phyloP scores from a whole-genome alignment of 1,284 basidiomycete species.

The Vanrija sp. region DNA sequence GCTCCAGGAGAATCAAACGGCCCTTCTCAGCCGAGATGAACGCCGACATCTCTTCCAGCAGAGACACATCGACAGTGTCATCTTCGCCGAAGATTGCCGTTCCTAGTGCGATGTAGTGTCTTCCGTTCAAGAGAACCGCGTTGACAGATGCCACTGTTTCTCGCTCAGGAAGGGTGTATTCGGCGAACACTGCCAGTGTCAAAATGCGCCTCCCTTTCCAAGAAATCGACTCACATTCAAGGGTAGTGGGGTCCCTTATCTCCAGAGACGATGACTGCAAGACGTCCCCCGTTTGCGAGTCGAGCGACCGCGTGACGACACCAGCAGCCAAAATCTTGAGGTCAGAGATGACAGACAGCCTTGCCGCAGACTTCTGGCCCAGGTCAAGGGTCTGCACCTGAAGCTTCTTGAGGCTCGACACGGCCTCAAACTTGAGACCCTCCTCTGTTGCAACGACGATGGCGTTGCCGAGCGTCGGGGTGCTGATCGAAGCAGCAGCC shows the following conservation, averaged over 20 bases:
- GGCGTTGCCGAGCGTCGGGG: conserved; percentile 54
- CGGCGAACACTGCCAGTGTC: conserved; percentile 24
- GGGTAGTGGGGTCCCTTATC: conserved; percentile 62
- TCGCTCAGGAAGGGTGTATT: conserved; percentile 20
- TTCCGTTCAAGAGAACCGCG: conserved; percentile 28
- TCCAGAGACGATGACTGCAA: conserved; percentile 59
- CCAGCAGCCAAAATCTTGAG: conserved; percentile 63
- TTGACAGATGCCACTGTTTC: conserved; percentile 34
- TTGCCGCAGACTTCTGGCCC: conserved; percentile 63
- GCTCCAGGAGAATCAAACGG: conserved; percentile 35
- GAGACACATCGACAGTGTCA: conserved; percentile 27
- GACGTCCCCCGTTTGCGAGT: conserved; percentile 57
- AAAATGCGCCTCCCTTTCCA: background rate
- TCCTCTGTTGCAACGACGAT: conserved; percentile 59
- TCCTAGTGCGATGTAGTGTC: conserved; percentile 40
- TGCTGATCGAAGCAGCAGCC: conserved; percentile 57
- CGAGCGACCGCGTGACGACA: conserved; percentile 56
- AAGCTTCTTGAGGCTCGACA: conserved; percentile 71
- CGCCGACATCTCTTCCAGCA: conserved; percentile 19
- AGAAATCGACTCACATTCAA: conserved; percentile 56
- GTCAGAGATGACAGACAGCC: conserved; percentile 59
- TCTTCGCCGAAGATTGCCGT: conserved; percentile 36
- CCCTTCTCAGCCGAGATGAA: conserved; percentile 32
- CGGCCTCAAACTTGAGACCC: conserved; percentile 61
- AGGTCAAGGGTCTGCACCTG: conserved; percentile 72